Base-by-base conservation (phyloP, 1,284 basidiomycete species). In the Leccinum variabile region DNA sequence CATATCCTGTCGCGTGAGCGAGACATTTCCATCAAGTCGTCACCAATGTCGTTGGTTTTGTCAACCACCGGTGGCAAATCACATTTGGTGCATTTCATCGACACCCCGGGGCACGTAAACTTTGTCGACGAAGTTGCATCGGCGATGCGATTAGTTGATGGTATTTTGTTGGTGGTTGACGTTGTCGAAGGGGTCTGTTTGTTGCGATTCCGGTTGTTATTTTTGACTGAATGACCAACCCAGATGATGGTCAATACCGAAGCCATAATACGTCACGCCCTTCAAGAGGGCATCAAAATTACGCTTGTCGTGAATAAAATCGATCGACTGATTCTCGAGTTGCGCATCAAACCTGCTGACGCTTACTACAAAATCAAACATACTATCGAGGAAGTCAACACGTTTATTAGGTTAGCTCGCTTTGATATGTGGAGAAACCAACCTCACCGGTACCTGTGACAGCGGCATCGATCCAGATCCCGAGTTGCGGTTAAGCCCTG, bases 351-450 rank as follows among this genome's bases (percentile, higher is more conserved):
- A 69, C 97, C 97, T 56, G 81, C 89, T 54, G 97, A 99, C 72
- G 97, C 97, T 1, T 99, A 94, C 81, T 98, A 97, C 81, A 99
- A 99, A 82, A 93, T 99, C 69, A 97, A 95, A 76, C 97, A 98
- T 73, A 97, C 97, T 5, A 97, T 99, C 64, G 97, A 99, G 74
- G 97, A 99, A 76, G 91, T 99, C 64, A 99, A 99, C 77, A 92
- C 91, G 2, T 89, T 95, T 75, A 97, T 98, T 70, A 91, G 92
- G 91, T 94, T 62, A 63, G 80, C 72, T 25, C 35, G 11, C 30
- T 65, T 62, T 54, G 13, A 13, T 66, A 35, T 63, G 3, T 18
- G 9, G 50, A 59, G 32, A 49, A 35, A 8, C 22, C 49, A 1
- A 18, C 28, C 65, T 69, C 11, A 65, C 54, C 33, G n/a, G 5